Percentiles rank a stretch among this genome's conserved stretches.
phyloP scores from a whole-genome alignment of 768 basidiomycete genomes.

The Tulasnella sp. region DNA sequence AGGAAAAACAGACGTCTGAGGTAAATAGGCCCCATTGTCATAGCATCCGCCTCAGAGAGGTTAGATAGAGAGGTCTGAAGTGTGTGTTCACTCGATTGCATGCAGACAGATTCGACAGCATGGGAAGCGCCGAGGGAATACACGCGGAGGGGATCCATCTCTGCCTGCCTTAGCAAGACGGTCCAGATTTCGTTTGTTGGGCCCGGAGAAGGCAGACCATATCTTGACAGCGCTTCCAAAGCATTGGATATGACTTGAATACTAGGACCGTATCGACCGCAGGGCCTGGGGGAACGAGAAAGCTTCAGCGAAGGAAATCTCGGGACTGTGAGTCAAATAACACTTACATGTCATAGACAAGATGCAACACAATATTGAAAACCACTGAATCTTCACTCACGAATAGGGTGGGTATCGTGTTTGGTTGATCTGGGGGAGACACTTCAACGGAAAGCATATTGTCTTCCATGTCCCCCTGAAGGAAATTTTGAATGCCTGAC shows the following conservation, averaged over 20 bases:
- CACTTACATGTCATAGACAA: slow-evolving; percentile 31
- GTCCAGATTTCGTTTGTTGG: slow-evolving; percentile 13
- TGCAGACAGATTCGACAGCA: slow-evolving; percentile 72
- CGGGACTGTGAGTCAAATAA: too few relatives aligned
- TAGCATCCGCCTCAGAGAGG: slow-evolving; percentile 70
- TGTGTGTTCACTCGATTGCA: slow-evolving; percentile 72
- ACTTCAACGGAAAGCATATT: not conserved
- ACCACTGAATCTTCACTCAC: slow-evolving; percentile 56
- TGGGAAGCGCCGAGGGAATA: slow-evolving; percentile 70
- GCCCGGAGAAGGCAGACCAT: slow-evolving; percentile 53
- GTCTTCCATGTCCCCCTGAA: not conserved
- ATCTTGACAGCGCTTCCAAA: slow-evolving; percentile 60
- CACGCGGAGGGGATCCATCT: slow-evolving; percentile 67
- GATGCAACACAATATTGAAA: slow-evolving; percentile 36
- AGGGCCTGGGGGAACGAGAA: slow-evolving; percentile 13
- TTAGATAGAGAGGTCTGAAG: slow-evolving; percentile 66
- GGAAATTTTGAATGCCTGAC: not conserved
- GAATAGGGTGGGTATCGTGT: slow-evolving; percentile 44
- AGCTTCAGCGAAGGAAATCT: not conserved
- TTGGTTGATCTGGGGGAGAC: not conserved
- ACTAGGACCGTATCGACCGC: slow-evolving; percentile 40
- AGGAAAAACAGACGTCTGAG: slow-evolving; percentile 81
- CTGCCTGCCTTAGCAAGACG: slow-evolving; percentile 67
- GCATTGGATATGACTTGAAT: slow-evolving; percentile 61
- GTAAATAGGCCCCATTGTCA: slow-evolving; percentile 72